Conservation (phyloP, 352 stramenopile genomes). For the Plasmopara muralis region DNA sequence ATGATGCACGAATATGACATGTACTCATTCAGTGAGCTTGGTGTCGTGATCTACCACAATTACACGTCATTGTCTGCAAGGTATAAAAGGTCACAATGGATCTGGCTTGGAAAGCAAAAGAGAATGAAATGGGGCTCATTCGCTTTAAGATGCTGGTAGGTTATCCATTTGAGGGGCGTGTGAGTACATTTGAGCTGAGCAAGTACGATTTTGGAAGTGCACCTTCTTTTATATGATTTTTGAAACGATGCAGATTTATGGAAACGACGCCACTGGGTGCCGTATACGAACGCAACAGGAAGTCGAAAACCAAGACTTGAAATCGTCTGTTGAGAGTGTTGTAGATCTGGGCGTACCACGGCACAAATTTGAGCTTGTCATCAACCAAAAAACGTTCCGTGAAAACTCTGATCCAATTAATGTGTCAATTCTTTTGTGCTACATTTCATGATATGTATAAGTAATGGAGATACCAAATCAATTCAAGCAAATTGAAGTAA, state of each 20-base stretch:
- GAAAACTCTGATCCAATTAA: no score
- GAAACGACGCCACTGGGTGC: slow-evolving; percentile 51
- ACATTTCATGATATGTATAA: no score
- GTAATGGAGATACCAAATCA: no score
- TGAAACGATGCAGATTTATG: slow-evolving; percentile 54
- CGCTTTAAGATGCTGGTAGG: slow-evolving; percentile 46
- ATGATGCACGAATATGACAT: no score
- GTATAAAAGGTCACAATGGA: slow-evolving; percentile 31
- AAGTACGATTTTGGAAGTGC: slow-evolving; percentile 42
- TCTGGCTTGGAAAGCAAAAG: slow-evolving; percentile 38
- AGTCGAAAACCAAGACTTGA: slow-evolving; percentile 19
- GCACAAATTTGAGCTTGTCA: slow-evolving; percentile 18
- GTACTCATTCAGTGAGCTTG: no score
- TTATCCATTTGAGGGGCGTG: slow-evolving; percentile 47
- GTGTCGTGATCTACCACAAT: no score
- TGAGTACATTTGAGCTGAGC: slow-evolving; percentile 49
- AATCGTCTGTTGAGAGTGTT: slow-evolving; percentile 42
- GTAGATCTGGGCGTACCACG: slow-evolving; percentile 13
- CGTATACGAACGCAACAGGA: slow-evolving; percentile 35
- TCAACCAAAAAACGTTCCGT: no score
- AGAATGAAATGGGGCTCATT: slow-evolving; percentile 48
- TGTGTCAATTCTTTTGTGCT: no score
- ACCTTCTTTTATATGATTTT: slow-evolving; percentile 43
- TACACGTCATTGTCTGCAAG: no score
- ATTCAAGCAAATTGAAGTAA: no score